A percentile compares a stretch with the other conserved stretches of the same genome.
phyloP scores from a whole-genome alignment of 2,329 filamentous ascomycete species.

The Rugonectria rugulosa region DNA sequence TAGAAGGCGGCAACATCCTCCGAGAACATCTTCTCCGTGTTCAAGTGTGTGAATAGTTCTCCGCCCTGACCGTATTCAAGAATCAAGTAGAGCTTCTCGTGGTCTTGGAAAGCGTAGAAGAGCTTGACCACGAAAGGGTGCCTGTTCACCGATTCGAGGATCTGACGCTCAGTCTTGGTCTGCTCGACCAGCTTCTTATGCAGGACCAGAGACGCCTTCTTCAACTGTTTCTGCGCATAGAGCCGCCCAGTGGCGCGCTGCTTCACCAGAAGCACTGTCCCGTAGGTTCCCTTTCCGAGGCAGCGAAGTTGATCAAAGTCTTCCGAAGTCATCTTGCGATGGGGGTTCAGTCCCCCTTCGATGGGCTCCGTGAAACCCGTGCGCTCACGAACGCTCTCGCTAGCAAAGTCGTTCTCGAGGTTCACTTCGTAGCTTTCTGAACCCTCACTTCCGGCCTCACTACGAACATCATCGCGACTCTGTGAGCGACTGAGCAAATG shows the following conservation, averaged over 20 bases:
- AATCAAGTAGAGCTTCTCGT: constrained; percentile 96
- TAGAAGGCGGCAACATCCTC: constrained; percentile 93
- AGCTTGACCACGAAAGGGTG: constrained; percentile 98
- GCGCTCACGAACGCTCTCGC: constrained; percentile 63
- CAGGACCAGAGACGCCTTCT: constrained; percentile 93
- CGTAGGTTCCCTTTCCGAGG: constrained; percentile 95
- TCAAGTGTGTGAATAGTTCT: constrained; percentile 95
- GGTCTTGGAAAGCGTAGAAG: constrained; percentile 98
- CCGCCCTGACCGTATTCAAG: constrained; percentile 97
- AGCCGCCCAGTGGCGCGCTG: constrained; percentile 86
- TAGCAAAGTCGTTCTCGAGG: constrained; percentile 85
- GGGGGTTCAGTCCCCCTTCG: constrained; percentile 62
- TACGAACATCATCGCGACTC: constrained; percentile 64
- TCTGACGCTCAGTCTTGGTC: constrained; percentile 94
- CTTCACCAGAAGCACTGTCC: constrained; percentile 92
- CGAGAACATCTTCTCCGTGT: constrained; percentile 92
- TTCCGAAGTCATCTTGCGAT: constrained; percentile 86
- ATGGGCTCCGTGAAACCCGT: constrained; percentile 53
- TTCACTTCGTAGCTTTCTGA: constrained; percentile 88
- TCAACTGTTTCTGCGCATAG: constrained; percentile 98
- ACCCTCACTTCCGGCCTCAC: constrained; percentile 61
- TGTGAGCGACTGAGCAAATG: constrained; percentile 61
- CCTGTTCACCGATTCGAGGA: constrained; percentile 93
- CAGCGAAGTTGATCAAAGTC: constrained; percentile 93
- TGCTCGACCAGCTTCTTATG: constrained; percentile 97